Percentiles rank a stretch among this genome's conserved stretches.
These are phyloP conservation scores for Neocallimastix lanati DNA, from an alignment of 192 early-diverging fungal genomes.

Conservation along the genomic window DNA sequence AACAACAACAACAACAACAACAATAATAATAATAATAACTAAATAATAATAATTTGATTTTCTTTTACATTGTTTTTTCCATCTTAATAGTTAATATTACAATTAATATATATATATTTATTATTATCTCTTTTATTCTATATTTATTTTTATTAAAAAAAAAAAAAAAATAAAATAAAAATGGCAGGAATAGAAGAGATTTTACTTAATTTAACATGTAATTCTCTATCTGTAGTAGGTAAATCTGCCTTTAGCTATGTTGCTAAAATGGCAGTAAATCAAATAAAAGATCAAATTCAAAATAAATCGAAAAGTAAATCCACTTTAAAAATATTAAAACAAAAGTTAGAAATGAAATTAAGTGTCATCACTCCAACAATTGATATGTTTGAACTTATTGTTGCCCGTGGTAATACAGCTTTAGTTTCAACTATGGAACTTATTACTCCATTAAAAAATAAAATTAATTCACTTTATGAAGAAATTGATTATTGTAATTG, in stretches of 20 bases:
- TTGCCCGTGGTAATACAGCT: slow-evolving; percentile 38
- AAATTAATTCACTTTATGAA: not conserved
- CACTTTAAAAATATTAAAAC: slow-evolving; percentile 11
- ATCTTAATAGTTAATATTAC: no score
- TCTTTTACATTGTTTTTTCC: no score
- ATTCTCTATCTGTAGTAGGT: not conserved
- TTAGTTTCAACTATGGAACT: slow-evolving; percentile 33
- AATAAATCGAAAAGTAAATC: not conserved
- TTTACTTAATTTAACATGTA: not conserved
- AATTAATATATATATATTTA: no score
- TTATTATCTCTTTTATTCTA: no score
- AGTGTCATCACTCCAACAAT: slow-evolving; percentile 45
- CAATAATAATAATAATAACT: no score
- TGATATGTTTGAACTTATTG: slow-evolving; percentile 42
- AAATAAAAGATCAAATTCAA: not conserved
- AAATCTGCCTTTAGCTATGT: not conserved
- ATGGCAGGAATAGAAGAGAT: not conserved
- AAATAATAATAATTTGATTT: no score
- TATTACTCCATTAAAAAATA: slow-evolving; percentile 22
- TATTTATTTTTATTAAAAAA: no score
- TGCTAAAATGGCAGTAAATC: not conserved
- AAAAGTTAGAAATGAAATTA: slow-evolving; percentile 26
- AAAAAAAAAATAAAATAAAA: not conserved
- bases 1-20: no score
- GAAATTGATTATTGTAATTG: slow-evolving; percentile 26